Evolutionary conservation across 345 rosid genomes (phyloP).

Genomic region (Salix arbutifolia): DNA sequence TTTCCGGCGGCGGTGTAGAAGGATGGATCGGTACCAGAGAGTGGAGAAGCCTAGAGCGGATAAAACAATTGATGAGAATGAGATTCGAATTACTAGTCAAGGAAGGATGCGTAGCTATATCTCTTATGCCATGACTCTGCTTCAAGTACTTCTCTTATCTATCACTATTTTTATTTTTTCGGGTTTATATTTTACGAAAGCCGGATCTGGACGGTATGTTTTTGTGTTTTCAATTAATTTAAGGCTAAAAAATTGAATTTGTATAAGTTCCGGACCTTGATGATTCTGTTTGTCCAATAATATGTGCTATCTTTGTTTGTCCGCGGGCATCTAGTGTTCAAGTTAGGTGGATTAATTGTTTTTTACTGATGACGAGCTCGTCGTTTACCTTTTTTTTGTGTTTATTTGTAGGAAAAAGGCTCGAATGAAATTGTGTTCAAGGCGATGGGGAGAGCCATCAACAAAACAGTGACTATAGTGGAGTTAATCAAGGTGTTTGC

Average conservation of each 20-base stretch:
- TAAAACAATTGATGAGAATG: constrained; percentile 75
- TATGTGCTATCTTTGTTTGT: background rate
- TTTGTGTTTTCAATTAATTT: background rate
- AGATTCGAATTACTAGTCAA: constrained; percentile 82
- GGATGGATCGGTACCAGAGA: constrained; percentile 82
- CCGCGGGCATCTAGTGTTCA: background rate
- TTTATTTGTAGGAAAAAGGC: constrained; percentile 57
- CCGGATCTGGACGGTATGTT: background rate
- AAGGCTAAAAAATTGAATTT: background rate
- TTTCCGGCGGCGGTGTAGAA: background rate
- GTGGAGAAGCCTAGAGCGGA: constrained; percentile 76
- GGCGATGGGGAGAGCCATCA: constrained; percentile 99
- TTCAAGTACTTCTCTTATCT: constrained; percentile 44
- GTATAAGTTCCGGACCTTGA: background rate
- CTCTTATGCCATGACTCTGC: constrained; percentile 78
- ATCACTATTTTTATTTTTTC: background rate
- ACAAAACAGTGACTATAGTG: constrained; percentile 87
- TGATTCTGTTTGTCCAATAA: background rate
- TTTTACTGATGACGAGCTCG: background rate
- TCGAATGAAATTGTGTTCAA: constrained; percentile 73
- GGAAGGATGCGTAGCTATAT: constrained; percentile 85
- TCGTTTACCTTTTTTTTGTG: background rate
- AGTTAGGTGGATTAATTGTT: background rate
- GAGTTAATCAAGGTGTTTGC: constrained; percentile 74
- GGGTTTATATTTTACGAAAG: background rate